phyloP scores from a whole-genome alignment of 2,329 filamentous ascomycete genomes.

The Bertia moriformis region DNA sequence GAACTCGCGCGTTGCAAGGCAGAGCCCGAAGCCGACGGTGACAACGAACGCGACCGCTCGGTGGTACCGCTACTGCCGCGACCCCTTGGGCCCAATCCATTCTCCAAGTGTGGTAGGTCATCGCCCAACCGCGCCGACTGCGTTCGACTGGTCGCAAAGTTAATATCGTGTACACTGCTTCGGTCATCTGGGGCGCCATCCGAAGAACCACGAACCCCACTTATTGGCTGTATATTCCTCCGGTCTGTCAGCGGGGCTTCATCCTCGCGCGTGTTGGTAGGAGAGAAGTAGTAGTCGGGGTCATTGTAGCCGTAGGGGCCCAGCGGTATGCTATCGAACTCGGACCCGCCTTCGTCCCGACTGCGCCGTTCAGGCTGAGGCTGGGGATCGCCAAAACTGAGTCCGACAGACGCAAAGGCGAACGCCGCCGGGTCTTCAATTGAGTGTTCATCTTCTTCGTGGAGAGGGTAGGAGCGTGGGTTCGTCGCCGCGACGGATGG shows the following conservation, averaged over 20 bases:
- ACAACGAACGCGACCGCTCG: conserved; percentile 16
- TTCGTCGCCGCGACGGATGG: not conserved
- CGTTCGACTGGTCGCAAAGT: not conserved
- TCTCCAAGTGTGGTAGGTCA: conserved; percentile 36
- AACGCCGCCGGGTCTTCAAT: not conserved
- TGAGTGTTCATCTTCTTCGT: not conserved
- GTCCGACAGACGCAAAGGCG: not conserved
- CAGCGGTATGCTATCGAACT: not conserved
- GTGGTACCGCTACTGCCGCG: conserved; percentile 1
- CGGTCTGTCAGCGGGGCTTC: not conserved
- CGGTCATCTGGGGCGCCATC: not conserved
- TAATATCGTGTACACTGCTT: not conserved
- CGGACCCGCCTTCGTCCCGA: not conserved
- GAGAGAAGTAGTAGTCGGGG: not conserved
- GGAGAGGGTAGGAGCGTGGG: not conserved
- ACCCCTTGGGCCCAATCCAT: conserved; percentile 13
- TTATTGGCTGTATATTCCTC: not conserved
- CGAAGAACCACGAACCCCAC: not conserved
- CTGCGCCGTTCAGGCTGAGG: not conserved
- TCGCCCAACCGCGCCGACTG: conserved; percentile 31
- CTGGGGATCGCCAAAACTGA: not conserved
- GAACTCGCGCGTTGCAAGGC: conserved; percentile 28
- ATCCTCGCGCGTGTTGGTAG: not conserved
- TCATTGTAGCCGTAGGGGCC: not conserved
- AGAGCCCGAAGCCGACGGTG: conserved; percentile 19